Percentiles rank a stretch among this genome's conserved stretches.
Conservation (phyloP, 768 basidiomycete genomes). For the Postia placenta region DNA sequence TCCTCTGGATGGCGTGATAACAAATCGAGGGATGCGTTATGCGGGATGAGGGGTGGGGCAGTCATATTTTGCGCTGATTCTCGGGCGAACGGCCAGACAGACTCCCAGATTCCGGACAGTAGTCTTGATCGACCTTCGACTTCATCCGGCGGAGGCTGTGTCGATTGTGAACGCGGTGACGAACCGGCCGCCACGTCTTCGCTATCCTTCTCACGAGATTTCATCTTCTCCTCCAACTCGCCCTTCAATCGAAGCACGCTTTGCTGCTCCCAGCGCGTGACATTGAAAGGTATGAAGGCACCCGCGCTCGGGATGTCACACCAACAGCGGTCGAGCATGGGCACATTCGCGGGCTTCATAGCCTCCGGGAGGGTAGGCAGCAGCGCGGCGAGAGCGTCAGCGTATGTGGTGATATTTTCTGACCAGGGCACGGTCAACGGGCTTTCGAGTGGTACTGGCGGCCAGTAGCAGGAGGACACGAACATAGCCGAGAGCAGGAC, state of each 20-base stretch:
- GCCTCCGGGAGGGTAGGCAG: conserved; percentile 31
- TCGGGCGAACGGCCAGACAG: conserved; percentile 1
- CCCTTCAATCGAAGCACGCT: conserved; percentile 47
- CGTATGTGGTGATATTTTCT: conserved; percentile 66
- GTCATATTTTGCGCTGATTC: background rate
- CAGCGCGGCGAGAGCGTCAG: conserved; percentile 49
- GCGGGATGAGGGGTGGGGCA: background rate
- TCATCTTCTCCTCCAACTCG: conserved; percentile 28
- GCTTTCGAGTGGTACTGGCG: conserved; percentile 64
- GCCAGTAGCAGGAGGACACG: conserved; percentile 87
- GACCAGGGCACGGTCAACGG: conserved; percentile 62
- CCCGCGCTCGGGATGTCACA: conserved; percentile 63
- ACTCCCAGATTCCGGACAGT: background rate
- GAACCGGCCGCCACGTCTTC: background rate
- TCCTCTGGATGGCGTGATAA: background rate
- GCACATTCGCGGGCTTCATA: conserved; percentile 50
- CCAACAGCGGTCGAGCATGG: conserved; percentile 78
- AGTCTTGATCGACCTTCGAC: background rate
- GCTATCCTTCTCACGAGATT: conserved; percentile 5
- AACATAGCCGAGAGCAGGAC: conserved; percentile 78
- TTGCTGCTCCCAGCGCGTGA: conserved; percentile 65
- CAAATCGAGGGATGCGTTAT: background rate
- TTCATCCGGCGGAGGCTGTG: background rate
- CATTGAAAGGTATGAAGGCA: conserved; percentile 74
- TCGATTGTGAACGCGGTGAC: background rate